phyloP scores from a whole-genome alignment of 176 grass and related monocot genomes.

The Rhynchospora tenuis region DNA sequence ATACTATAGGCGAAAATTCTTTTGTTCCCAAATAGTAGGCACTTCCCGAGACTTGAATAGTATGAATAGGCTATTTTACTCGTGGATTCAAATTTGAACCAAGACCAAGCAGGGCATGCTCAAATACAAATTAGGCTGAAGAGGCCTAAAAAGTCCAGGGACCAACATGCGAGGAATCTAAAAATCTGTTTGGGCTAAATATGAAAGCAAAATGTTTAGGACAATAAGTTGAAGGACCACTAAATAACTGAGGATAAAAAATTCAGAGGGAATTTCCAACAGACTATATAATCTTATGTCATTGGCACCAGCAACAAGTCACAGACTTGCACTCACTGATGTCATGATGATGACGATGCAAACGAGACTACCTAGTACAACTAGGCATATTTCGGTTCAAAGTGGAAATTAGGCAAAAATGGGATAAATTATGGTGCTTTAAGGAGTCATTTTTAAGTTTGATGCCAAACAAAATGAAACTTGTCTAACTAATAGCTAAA shows the following conservation, averaged over 20 bases:
- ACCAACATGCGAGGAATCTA: not conserved
- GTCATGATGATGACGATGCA: not conserved
- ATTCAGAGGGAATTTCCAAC: not conserved
- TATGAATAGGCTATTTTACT: too few species aligned
- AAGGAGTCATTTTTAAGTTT: not conserved
- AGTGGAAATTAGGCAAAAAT: not conserved
- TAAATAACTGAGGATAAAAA: not conserved
- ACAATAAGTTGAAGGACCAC: not conserved
- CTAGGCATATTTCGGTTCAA: not conserved
- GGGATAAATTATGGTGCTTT: not conserved
- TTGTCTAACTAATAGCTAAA: not conserved
- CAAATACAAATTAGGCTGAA: too few species aligned
- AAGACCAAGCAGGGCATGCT: too few species aligned
- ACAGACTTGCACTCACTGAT: not conserved
- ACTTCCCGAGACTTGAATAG: too few species aligned
- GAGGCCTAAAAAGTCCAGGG: not conserved
- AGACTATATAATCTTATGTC: not conserved
- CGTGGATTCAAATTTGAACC: too few species aligned
- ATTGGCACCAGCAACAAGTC: not conserved
- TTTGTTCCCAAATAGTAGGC: too few species aligned
- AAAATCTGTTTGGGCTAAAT: not conserved
- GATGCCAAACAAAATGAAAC: not conserved
- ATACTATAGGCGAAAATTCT: too few species aligned
- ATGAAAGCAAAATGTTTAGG: not conserved
- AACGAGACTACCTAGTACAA: not conserved